These are phyloP conservation scores for Crithidia sp. DNA, from an alignment of 208 protist genomes.

Conservation along the genomic window DNA sequence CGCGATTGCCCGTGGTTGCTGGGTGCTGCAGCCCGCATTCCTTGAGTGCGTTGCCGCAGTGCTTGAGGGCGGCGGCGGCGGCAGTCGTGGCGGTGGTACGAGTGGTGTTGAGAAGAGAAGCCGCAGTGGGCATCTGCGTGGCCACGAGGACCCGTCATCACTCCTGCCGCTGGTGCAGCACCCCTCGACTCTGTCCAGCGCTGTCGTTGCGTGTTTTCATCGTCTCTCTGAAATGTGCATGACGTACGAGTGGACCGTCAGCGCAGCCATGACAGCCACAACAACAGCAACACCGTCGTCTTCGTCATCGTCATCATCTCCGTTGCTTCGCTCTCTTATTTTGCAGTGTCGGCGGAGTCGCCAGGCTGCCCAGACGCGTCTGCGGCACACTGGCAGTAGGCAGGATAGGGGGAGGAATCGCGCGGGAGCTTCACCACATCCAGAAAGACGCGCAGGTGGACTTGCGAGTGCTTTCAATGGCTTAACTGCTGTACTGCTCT, in stretches of 20 bases:
- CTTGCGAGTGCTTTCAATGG: not conserved
- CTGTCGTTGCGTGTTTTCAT: not conserved
- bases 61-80: constrained; percentile 16
- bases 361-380: constrained; percentile 9
- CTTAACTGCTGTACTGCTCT: not conserved
- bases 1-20: constrained; percentile 62
- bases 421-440: not conserved
- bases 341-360: constrained; percentile 29
- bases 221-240: constrained; percentile 23
- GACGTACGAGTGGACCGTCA: constrained; percentile 25
- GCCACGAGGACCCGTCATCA: no score
- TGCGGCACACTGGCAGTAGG: not conserved
- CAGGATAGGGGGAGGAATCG: not conserved
- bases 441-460: not conserved
- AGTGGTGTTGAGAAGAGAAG: not conserved
- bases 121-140: no score
- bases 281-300: not conserved
- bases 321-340: constrained; percentile 10
- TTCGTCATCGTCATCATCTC: not conserved
- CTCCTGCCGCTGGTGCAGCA: no score
- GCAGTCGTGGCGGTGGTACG: not conserved
- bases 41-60: constrained; percentile 36
- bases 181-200: not conserved
- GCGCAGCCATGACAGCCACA: not conserved
- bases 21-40: constrained; percentile 54